Percentiles rank a stretch among this genome's conserved stretches.
Conservation (phyloP, 2,329 filamentous ascomycete genomes). For the Polychaeton citri region DNA sequence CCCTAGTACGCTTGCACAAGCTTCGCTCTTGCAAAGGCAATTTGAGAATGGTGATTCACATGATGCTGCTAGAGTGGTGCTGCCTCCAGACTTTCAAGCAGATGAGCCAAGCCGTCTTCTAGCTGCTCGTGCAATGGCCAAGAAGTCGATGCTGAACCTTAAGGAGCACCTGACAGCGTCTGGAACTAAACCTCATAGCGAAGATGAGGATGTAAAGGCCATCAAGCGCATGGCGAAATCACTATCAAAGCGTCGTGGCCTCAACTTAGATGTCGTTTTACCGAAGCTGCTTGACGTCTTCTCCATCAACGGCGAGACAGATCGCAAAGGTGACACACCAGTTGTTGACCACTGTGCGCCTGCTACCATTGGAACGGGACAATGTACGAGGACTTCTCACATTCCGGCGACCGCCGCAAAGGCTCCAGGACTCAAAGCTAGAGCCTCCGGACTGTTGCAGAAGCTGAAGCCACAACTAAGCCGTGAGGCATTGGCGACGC, state of each 20-base stretch:
- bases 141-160: background rate
- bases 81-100: background rate
- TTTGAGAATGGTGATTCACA: constrained; percentile 1
- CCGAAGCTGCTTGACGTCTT: constrained; percentile 20
- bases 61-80: background rate
- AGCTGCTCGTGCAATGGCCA: background rate
- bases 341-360: too few species aligned
- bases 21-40: constrained; percentile 11
- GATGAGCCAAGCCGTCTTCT: background rate
- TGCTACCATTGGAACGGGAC: too few species aligned
- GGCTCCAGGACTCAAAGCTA: constrained; percentile 13
- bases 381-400: too few species aligned
- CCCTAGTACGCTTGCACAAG: constrained; percentile 11
- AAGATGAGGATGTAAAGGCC: constrained; percentile 19
- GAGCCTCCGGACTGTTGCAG: constrained; percentile 18
- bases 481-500: constrained; percentile 5
- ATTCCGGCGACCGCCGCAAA: constrained; percentile 2
- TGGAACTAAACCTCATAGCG: background rate
- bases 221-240: constrained; percentile 22
- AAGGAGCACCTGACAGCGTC: background rate
- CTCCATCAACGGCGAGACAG: constrained; percentile 12
- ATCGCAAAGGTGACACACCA: too few species aligned
- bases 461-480: constrained; percentile 14
- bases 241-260: constrained; percentile 23
- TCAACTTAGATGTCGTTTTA: constrained; percentile 20